Evolutionary conservation across 164 flowering plant species (phyloP), one percentile per base, ranked within the genome.

Genomic region (Aristolochia californica): DNA sequence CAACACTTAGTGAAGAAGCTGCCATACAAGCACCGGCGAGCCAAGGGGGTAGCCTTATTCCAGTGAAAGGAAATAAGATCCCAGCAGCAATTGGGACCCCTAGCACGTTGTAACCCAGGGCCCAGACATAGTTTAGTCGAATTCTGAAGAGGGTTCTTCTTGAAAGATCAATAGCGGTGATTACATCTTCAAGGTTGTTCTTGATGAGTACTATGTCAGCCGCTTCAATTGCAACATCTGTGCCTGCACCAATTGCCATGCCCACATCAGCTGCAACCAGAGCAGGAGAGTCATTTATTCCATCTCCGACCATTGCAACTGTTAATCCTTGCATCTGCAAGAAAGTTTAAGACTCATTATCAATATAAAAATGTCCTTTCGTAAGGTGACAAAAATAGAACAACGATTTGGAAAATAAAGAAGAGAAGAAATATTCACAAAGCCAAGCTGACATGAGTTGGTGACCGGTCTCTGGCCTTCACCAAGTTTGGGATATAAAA

Each of bases 21-120:
- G 97, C 96, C 97, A 91, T 91, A 77, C 91, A 84, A 61, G 96
- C 97, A 55, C 95, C 94, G 8, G 97, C 97, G 50, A 91, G 80
- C 97, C 97, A 91, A 30, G 97, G 97, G 16, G 97, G 97, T 21
- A 91, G 62, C 21, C 91, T 75, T 60, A 88, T 81, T 61, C 96
- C 90, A 2, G 80, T 78, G 71, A 84, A 85, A 0, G 97, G 96
- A 70, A 77, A 91, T 25, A 88, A 64, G 47, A 83, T 55, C 49
- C 97, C 96, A 40, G 97, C 91, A 27, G 96, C 95, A 53, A 91
- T 66, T 1, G 96, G 97, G 82, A 91, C 70, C 59, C 85, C 94
- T 13, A 88, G 82, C 2, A 88, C 72, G 54, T 91, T 91, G 72
- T 91, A 91, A n/a, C 97, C 96, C 15, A 91, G 86, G 12, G 97